Conservation (phyloP, 2,329 filamentous ascomycete species). For the Sporothrix inflata region DNA sequence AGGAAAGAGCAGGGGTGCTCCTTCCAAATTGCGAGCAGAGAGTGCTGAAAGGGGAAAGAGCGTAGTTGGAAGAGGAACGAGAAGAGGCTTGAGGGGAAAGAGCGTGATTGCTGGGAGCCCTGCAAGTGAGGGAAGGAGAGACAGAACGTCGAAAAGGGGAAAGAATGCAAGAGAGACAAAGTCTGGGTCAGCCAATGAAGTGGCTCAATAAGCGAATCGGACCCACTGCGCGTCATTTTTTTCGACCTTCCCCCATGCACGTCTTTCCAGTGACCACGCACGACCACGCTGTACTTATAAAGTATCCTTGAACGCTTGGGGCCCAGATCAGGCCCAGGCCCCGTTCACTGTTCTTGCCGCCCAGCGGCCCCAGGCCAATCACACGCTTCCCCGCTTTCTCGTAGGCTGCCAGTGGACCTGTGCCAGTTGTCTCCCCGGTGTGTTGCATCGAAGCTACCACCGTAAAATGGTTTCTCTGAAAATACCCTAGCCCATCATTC, state of each 20-base stretch:
- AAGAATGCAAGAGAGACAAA: not conserved
- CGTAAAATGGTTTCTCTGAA: not conserved
- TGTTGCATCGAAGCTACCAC: conserved; percentile 3
- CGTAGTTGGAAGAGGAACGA: too few species aligned
- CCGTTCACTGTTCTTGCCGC: not conserved
- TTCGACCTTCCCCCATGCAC: not conserved
- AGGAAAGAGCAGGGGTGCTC: not conserved
- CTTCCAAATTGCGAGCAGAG: not conserved
- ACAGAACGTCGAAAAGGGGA: not conserved
- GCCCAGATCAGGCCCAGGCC: conserved; percentile 7
- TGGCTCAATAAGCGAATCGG: conserved; percentile 1
- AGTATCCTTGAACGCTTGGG: not conserved
- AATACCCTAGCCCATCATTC: conserved; percentile 6
- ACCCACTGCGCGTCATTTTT: conserved; percentile 5
- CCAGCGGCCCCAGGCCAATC: conserved; percentile 13
- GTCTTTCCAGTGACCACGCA: not conserved
- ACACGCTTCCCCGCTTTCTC: conserved; percentile 16
- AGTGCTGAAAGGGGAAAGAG: not conserved
- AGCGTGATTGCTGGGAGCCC: not conserved
- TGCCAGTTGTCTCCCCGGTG: not conserved
- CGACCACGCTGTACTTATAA: not conserved
- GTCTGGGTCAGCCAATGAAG: not conserved
- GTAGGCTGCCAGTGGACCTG: not conserved
- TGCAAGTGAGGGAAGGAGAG: not conserved
- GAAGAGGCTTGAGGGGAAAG: not conserved